Conservation (phyloP, 352 stramenopile genomes). For the Phytophthora rubi region DNA sequence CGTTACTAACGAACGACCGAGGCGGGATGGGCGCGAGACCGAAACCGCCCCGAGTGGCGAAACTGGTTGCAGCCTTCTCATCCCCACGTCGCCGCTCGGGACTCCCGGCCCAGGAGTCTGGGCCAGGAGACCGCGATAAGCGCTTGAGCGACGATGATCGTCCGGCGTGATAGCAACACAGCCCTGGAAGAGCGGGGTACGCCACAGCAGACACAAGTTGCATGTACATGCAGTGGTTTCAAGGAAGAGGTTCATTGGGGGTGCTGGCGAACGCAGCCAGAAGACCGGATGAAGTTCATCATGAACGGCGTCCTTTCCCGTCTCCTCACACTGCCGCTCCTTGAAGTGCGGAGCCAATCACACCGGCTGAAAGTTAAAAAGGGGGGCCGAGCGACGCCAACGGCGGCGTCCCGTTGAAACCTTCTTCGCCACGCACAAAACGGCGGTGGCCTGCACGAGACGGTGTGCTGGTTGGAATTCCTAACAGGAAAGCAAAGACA, state of each 20-base stretch:
- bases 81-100: not conserved
- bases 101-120: no score
- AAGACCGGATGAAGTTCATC: no score
- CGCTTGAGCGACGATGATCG: no score
- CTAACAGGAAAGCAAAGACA: no score
- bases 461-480: no score
- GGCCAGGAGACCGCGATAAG: not conserved
- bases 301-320: slow-evolving; percentile 4
- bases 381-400: slow-evolving; percentile 2
- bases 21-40: not conserved
- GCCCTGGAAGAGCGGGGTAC: not conserved
- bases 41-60: not conserved
- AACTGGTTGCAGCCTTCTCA: not conserved
- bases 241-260: no score
- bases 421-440: not conserved
- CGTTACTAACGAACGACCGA: not conserved
- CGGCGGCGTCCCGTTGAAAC: slow-evolving; percentile 26
- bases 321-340: slow-evolving; percentile 14
- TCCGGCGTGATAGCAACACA: no score
- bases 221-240: no score
- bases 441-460: not conserved
- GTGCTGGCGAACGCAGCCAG: no score
- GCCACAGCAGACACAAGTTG: no score
- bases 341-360: slow-evolving; percentile 43
- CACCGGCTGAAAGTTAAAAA: slow-evolving; percentile 32